Conservation (phyloP, 2,329 filamentous ascomycete species). For the Sporothrix brunneoviolacea region DNA sequence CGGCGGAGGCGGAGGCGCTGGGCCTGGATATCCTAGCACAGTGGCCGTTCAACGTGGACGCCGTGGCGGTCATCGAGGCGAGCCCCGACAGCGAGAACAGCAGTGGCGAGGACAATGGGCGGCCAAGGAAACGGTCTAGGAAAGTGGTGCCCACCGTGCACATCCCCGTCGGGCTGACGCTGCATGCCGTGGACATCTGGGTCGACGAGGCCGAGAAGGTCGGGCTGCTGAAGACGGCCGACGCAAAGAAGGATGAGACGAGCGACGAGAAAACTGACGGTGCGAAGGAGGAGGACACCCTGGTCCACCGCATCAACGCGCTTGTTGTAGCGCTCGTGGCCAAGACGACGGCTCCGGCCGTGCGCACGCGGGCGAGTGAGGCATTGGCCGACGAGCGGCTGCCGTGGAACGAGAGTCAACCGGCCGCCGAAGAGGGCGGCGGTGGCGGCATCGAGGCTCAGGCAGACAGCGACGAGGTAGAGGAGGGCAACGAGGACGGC, state of each 20-base stretch:
- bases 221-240: constrained; percentile 22
- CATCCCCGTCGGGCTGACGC: constrained; percentile 74
- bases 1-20: constrained; percentile 24
- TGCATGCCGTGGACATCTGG: constrained; percentile 87
- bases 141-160: constrained; percentile 26
- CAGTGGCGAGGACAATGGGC: constrained; percentile 33
- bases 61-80: constrained; percentile 28
- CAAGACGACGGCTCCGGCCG: constrained; percentile 60
- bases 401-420: constrained; percentile 47
- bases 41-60: constrained; percentile 32
- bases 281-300: constrained; percentile 29
- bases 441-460: constrained; percentile 20
- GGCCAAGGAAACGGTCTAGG: constrained; percentile 19
- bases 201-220: constrained; percentile 49
- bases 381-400: constrained; percentile 68
- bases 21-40: constrained; percentile 35
- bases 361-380: constrained; percentile 64
- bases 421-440: background rate
- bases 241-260: too few species aligned
- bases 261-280: background rate
- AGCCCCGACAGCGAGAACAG: constrained; percentile 21
- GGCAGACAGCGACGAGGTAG: constrained; percentile 30
- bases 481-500: constrained; percentile 35
- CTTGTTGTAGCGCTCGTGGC: constrained; percentile 51
- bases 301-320: constrained; percentile 46